Base-by-base conservation (phyloP, 257 asterid genomes). In the Buddleja alternifolia region DNA sequence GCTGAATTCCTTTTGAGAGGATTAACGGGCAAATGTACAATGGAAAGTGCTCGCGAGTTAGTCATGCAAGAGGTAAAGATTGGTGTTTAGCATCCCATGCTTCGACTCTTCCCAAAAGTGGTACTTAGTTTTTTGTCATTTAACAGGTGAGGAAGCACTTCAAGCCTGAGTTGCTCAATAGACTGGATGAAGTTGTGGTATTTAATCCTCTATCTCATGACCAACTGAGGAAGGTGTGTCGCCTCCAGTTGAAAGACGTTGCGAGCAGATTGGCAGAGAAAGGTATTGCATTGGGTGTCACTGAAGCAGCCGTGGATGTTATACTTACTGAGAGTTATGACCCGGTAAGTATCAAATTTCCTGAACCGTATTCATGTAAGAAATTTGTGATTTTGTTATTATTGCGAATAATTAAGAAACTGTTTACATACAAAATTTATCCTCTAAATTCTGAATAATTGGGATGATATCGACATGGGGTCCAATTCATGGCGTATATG, bases 181-280 rank as follows among this genome's bases (percentile, higher is more conserved):
- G 99, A 8, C 86, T 94, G 0, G 99, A 94, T 23, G 99, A 94
- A 50, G 81, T 94, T 0, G 97, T 89, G 62, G 95, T 94, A 1
- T 94, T 94, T 15, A 96, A 94, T 55, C 97, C 99, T 57, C 88
- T 91, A 0, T 89, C 96, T 0, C 91, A 83, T 2, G 97, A 94
- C 8, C 96, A 89, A 73, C 61, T 94, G 88, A 85, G 86, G 69
- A 85, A 87, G 45, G 96, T 91, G 0, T 88, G 97, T 73, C 87
- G 96, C 8, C 84, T 85, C 11, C 97, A 91, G 55, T 7, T 94
- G 81, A 89, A 84, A 45, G 97, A 94, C 2, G 89, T 94, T 6
- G 99, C 99, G 0, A 60, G 67, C 19, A 91, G 99, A 8, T 58
- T 94, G 78, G 97, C 96, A 0, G 99, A 87, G 78, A 77, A 87